A percentile compares a stretch with the other conserved stretches of the same genome.
phyloP scores from a whole-genome alignment of 164 flowering plant genomes.

The Euptelea pleiosperma region DNA sequence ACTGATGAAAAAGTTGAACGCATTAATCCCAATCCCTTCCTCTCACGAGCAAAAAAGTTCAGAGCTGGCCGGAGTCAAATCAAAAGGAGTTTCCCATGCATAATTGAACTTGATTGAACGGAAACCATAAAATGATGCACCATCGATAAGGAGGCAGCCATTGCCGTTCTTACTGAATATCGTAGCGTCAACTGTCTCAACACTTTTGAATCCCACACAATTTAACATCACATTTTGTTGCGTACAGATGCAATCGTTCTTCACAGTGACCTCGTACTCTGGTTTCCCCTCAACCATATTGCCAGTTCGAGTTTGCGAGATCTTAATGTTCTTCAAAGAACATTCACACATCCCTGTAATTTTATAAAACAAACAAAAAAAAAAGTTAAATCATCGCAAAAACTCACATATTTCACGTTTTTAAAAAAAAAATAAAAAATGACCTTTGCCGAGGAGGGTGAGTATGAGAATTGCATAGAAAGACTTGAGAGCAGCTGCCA shows the following conservation, averaged over 20 bases:
- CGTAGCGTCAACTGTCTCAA: neutral
- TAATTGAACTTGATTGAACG: neutral
- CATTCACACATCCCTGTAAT: conserved; percentile 5
- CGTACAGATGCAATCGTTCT: conserved; percentile 2
- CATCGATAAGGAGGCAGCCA: neutral
- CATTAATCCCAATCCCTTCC: no score
- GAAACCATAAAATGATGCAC: neutral
- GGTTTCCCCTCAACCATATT: neutral
- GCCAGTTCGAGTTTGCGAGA: neutral
- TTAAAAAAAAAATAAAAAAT: neutral
- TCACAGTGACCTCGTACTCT: conserved; percentile 3
- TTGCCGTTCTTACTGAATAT: neutral
- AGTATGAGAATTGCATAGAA: conserved; percentile 3
- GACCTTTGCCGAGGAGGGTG: conserved; percentile 2
- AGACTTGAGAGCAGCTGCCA: conserved; percentile 1
- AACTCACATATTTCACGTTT: no score
- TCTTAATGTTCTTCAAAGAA: neutral
- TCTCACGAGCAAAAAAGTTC: neutral
- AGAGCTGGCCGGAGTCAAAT: neutral
- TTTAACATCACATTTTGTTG: neutral
- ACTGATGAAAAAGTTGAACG: no score
- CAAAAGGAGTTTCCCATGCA: neutral
- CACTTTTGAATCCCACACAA: neutral
- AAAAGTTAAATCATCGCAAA: no score
- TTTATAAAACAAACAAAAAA: neutral